phyloP scores from a whole-genome alignment of 2,329 filamentous ascomycete species.

The Chalara sp. region DNA sequence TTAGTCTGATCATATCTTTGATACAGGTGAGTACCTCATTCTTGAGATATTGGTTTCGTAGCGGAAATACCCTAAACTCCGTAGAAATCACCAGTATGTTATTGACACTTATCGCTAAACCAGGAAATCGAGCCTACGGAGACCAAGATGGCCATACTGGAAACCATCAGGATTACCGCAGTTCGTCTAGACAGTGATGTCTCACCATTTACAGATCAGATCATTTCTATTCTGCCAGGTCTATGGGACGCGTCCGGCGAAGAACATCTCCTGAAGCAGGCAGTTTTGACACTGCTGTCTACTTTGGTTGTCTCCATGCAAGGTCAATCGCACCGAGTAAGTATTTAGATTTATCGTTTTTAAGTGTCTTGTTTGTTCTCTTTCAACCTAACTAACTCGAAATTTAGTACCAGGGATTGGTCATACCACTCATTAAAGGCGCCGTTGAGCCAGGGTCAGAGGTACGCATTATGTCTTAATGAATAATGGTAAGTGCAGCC shows the following conservation, averaged over 20 bases:
- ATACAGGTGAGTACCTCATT: constrained; percentile 40
- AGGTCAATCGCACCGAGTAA: constrained; percentile 55
- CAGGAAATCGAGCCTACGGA: constrained; percentile 71
- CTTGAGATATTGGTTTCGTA: too few species aligned
- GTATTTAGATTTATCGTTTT: background rate
- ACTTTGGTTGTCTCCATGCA: constrained; percentile 84
- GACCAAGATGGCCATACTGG: constrained; percentile 83
- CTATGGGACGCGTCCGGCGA: constrained; percentile 77
- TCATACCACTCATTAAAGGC: constrained; percentile 75
- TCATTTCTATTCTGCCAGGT: constrained; percentile 71
- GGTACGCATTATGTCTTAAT: background rate
- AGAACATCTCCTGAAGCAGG: constrained; percentile 89
- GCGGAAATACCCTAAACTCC: too few species aligned
- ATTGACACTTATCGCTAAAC: too few species aligned
- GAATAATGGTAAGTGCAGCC: background rate
- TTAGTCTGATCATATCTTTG: constrained; percentile 69
- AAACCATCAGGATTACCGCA: constrained; percentile 77
- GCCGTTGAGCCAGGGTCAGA: constrained; percentile 72
- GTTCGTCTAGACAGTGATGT: constrained; percentile 72
- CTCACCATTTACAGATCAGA: constrained; percentile 63
- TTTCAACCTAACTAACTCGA: background rate
- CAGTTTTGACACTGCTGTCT: constrained; percentile 78
- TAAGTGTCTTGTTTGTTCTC: background rate
- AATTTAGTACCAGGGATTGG: constrained; percentile 63
- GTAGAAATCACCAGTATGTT: too few species aligned